Base-by-base conservation (phyloP, 2,329 filamentous ascomycete genomes). In the Hansfordia pulvinata region DNA sequence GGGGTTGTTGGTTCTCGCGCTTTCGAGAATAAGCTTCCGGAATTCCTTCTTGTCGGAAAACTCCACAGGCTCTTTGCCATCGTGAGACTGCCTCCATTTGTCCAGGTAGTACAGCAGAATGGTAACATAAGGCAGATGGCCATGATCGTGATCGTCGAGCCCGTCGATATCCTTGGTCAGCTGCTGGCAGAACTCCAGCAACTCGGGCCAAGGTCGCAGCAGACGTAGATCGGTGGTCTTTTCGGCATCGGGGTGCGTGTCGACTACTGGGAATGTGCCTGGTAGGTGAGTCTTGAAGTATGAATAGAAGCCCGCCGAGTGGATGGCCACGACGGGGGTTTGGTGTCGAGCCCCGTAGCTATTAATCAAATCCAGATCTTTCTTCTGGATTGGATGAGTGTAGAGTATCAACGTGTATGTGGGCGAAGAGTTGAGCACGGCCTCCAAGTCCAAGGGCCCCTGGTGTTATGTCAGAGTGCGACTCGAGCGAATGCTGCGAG, bases 41-140 rank as follows among this genome's bases (percentile, higher is more conserved):
- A 98, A 96, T 10, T 75, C 75, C 6, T 64, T 76, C 59, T 98
- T 98, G 36, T 96, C 84, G 35, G 77, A 73, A 54, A 92, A 94
- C 3, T 63, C 76, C 8, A 60, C 60, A 4, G 90, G 90, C 19
- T 69, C 58, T 17, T 67, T 60, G 10, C 79, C 82, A 28, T 69
- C 60, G 39, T 93, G 79, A 4, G 54, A 48, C 21, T 60, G 54
- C 49, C 81, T 85, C 90, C 90, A 98, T 39, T 73, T 53, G 19
- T 80, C 69, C 1, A 98, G 64, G 47, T 81, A 90, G 46, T 93
- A 68, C 17, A 96, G 61, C 10, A 98, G 59, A 27, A 98, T 62
- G 22, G 81, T 68, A 17, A 94, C 64, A 41, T 92, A 92, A 3
- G 90, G 90, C 17, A 98, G 60, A 51, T 98, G 90, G 4, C 86